Evolutionary conservation across 2,329 filamentous ascomycete species (phyloP), one percentile per base, ranked within the genome.

Genomic region (Leptographium wingfieldii): DNA sequence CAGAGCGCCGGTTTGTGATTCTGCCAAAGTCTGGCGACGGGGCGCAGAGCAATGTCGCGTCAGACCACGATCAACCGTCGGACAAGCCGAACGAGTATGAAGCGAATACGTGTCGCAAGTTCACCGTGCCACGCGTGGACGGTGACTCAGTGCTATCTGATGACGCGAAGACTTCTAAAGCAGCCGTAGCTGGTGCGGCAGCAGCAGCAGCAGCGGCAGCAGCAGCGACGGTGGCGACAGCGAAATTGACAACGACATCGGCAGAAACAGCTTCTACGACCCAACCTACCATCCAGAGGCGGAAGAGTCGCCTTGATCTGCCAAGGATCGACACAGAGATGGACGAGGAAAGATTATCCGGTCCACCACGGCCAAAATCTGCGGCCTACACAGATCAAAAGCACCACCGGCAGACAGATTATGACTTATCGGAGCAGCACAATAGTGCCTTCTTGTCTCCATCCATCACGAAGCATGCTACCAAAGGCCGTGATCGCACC

Each of bases 1-100:
- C 79, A 5, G 86, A 90, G 68, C 78, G 82, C 46, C 80, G 85
- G 48, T 89, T 86, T 65, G 82, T 88, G 10, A 71, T 86, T 46
- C 72, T 87, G 48, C 72, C 72, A 16, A 72, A 71, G 46, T 62
- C 67, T 14, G 66, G 65, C 52, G 38, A 63, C n/a, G 57, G 40
- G 46, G 22, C 58, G 40, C 51, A 35, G 55, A 56, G 22, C 38
- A 46, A 43, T 19, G 35, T 6, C 22, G 14, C 27, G 6, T 14
- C 27, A 2, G 48, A 43, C 35, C 27, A 22, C n/a, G 25, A 19
- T 52, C 12, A 19, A 19, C 40, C 57, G 25, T 14, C 55, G 10
- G 55, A 60, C 31, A 58, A 55, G 6, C 53, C 25, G 4, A 38
- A 54, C 55, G 60, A 62, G 11, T 77, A 77, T 55, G 69, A 74